Conservation (phyloP, 768 basidiomycete species). For the Podaxis sp. region DNA sequence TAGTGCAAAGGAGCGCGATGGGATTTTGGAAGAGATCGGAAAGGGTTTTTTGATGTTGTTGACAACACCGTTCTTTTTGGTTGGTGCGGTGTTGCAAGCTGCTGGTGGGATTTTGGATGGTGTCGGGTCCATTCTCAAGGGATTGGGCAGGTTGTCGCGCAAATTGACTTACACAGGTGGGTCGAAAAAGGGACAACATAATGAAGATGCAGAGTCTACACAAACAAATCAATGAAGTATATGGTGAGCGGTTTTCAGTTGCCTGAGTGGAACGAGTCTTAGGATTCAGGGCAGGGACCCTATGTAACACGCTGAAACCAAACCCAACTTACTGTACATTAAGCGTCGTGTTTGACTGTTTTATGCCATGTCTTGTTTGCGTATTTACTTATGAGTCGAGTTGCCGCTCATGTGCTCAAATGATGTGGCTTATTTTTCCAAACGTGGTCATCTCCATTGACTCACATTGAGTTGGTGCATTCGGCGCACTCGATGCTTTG, state of each 20-base stretch:
- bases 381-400: too few species aligned
- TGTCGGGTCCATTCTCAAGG: constrained; percentile 1
- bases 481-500: too few species aligned
- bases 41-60: constrained; percentile 9
- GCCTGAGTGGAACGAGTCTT: background rate
- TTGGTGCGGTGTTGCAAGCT: constrained; percentile 5
- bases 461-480: too few species aligned
- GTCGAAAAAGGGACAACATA: background rate
- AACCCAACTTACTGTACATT: background rate
- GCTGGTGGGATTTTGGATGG: constrained; percentile 7
- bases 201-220: background rate
- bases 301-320: background rate
- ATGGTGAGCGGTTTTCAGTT: background rate
- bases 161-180: background rate
- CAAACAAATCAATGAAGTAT: background rate
- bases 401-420: too few species aligned
- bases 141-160: background rate
- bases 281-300: background rate
- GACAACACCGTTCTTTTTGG: constrained; percentile 3
- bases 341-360: too few species aligned
- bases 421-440: too few species aligned
- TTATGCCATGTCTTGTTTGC: too few species aligned
- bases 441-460: too few species aligned
- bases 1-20: background rate
- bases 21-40: background rate